A percentile compares a stretch with the other conserved stretches of the same genome.
These are phyloP conservation scores for Aspergillaceae sp. DNA, from an alignment of 2,329 filamentous ascomycete species.

Conservation along the genomic window DNA sequence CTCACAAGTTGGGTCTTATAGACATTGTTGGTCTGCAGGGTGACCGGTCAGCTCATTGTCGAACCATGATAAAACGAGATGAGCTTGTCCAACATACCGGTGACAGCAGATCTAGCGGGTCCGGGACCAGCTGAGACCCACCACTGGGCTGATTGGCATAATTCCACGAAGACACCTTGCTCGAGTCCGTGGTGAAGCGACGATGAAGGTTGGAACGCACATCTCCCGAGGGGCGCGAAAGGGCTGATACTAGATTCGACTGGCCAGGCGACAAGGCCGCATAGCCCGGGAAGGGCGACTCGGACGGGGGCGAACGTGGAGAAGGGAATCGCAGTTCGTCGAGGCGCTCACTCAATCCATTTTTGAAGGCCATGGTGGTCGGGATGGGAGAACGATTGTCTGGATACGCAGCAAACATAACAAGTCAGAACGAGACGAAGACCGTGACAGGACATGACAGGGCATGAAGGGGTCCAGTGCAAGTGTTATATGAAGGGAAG, in stretches of 20 bases:
- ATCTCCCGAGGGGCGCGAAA: conserved; percentile 53
- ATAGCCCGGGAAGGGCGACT: conserved; percentile 64
- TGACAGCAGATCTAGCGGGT: conserved; percentile 46
- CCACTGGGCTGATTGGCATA: conserved; percentile 46
- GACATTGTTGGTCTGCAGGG: conserved; percentile 16
- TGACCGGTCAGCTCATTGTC: conserved; percentile 1
- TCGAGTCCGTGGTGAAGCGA: conserved; percentile 87
- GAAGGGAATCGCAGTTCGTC: conserved; percentile 72
- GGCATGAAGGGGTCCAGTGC: too few species aligned
- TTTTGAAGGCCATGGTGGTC: conserved; percentile 55
- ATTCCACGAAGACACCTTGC: conserved; percentile 68
- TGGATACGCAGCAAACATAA: conserved; percentile 4
- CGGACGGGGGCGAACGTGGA: conserved; percentile 69
- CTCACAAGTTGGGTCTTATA: conserved; percentile 19
- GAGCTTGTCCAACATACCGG: conserved; percentile 37
- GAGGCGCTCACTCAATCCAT: conserved; percentile 57
- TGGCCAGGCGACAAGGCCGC: conserved; percentile 63
- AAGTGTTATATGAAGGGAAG: too few species aligned
- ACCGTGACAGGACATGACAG: too few species aligned
- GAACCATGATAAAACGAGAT: neutral
- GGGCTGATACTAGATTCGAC: conserved; percentile 53
- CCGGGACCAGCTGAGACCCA: conserved; percentile 43
- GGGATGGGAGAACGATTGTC: conserved; percentile 13
- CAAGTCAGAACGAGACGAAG: conserved; percentile 16
- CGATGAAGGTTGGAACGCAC: conserved; percentile 71